Percentiles rank a stretch among this genome's conserved stretches.
These are phyloP conservation scores for Taxillus chinensis DNA, from an alignment of 164 flowering plant species.

Conservation along the genomic window DNA sequence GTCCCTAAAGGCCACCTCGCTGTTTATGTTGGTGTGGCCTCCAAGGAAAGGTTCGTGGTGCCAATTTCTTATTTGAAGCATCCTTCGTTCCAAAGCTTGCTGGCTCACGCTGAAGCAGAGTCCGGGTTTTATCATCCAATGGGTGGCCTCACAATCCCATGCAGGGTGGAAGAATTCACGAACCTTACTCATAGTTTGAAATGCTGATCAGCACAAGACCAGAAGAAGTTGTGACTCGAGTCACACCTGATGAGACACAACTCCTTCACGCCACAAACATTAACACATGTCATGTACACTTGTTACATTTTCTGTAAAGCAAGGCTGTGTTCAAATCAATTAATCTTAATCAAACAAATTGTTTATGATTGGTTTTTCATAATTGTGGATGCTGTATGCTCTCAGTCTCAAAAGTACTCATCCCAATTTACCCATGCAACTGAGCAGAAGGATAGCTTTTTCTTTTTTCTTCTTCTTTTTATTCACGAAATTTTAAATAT, in stretches of 20 bases:
- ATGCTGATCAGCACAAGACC: neutral
- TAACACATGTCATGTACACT: neutral
- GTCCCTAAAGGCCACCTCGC: neutral
- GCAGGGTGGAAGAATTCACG: neutral
- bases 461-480: too few relatives aligned
- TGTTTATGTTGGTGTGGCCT: neutral
- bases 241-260: neutral
- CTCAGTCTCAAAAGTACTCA: too few relatives aligned
- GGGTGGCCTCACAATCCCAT: conserved; percentile 1
- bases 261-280: neutral
- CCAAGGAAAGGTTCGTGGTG: neutral
- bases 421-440: too few relatives aligned
- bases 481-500: too few relatives aligned
- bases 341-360: too few relatives aligned
- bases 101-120: neutral
- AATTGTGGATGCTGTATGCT: too few relatives aligned
- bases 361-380: too few relatives aligned
- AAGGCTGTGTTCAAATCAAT: too few relatives aligned
- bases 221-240: neutral
- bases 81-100: neutral
- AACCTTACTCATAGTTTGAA: neutral
- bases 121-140: neutral
- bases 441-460: too few relatives aligned
- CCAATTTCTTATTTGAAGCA: neutral
- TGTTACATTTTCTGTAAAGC: too few relatives aligned